These are phyloP conservation scores for Pyrrhoderma lamaoense DNA, from an alignment of 1,284 basidiomycete species.

Conservation along the genomic window DNA sequence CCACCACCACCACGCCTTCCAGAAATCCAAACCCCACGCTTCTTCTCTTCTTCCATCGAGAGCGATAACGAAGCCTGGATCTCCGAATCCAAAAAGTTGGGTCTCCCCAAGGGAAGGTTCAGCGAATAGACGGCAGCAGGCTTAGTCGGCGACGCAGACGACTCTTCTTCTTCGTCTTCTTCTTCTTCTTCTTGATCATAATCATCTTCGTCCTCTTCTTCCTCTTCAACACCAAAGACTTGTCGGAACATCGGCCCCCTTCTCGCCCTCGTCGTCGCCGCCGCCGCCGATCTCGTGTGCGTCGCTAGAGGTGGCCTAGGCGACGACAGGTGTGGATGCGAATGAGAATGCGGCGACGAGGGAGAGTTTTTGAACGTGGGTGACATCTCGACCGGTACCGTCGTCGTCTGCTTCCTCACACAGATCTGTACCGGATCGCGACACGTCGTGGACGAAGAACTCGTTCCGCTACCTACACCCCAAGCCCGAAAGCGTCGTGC, in stretches of 20 bases:
- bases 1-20: slow-evolving; percentile 2
- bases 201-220: slow-evolving; percentile 1
- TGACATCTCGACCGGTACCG: slow-evolving; percentile 1
- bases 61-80: slow-evolving; percentile 4
- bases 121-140: not conserved
- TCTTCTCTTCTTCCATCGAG: not conserved
- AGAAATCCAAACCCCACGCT: slow-evolving; percentile 10
- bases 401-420: slow-evolving; percentile 8
- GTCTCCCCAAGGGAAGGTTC: not conserved
- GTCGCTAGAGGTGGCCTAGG: too few species aligned
- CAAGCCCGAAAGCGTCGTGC: slow-evolving; percentile 5
- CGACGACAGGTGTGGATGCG: too few species aligned
- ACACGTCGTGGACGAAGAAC: not conserved
- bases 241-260: slow-evolving; percentile 2
- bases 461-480: not conserved
- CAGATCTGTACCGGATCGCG: slow-evolving; percentile 1
- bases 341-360: not conserved
- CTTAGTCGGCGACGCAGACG: too few species aligned
- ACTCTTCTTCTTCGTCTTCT: not conserved
- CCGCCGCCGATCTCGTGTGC: slow-evolving; percentile 1
- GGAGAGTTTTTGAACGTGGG: not conserved
- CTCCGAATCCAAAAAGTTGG: slow-evolving; percentile 5
- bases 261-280: not conserved
- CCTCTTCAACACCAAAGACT: slow-evolving; percentile 1
- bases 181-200: not conserved